phyloP scores from a whole-genome alignment of 176 grass and related monocot genomes.

The Cenchrus fungigraminus region DNA sequence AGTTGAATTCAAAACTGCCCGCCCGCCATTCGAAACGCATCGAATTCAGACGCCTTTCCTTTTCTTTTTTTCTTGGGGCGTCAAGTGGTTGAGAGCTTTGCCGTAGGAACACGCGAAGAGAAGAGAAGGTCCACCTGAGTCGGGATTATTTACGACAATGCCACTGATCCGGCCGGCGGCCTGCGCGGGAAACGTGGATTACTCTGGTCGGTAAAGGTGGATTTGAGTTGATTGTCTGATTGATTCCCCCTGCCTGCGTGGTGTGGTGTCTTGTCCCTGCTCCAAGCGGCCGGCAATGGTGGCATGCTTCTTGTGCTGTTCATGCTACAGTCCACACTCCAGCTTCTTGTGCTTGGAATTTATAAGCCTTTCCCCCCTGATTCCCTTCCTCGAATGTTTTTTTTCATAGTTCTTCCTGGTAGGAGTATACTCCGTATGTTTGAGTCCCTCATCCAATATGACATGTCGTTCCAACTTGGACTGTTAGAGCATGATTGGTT shows the following conservation, averaged over 20 bases:
- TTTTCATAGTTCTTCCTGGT: too few relatives aligned
- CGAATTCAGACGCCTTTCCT: background rate
- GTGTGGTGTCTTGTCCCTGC: background rate
- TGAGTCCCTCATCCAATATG: too few relatives aligned
- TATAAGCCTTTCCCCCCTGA: too few relatives aligned
- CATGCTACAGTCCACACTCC: background rate
- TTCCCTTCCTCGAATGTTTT: too few relatives aligned
- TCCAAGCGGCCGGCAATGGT: background rate
- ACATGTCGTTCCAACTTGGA: background rate
- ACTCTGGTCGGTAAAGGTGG: background rate
- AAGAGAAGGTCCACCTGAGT: background rate
- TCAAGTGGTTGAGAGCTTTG: too few relatives aligned
- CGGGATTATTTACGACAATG: background rate
- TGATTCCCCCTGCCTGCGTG: background rate
- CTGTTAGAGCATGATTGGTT: too few relatives aligned
- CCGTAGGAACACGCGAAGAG: background rate
- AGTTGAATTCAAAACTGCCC: constrained; percentile 10
- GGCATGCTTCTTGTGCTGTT: too few relatives aligned
- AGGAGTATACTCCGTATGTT: too few relatives aligned
- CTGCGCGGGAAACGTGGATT: background rate
- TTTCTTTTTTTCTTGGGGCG: background rate
- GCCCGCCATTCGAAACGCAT: constrained; percentile 20
- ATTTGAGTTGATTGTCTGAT: background rate
- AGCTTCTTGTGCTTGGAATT: background rate
- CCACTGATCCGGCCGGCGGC: background rate